These are phyloP conservation scores for Nosema muscidifuracis DNA, from an alignment of 371 early-diverging fungal genomes.

Conservation along the genomic window DNA sequence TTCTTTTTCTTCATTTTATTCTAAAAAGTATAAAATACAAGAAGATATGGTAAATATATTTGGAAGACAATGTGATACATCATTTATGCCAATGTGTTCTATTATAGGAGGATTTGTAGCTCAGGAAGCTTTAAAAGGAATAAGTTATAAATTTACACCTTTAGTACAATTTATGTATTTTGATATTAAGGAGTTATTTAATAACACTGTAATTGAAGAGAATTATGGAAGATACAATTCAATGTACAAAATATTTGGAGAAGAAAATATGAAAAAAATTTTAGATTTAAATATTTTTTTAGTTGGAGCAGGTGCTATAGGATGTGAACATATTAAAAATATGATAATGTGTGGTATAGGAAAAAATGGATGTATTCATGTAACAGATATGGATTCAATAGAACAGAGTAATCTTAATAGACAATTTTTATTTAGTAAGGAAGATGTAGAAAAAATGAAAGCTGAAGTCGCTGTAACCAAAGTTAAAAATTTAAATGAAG, in stretches of 20 bases:
- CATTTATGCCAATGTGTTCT: constrained; percentile 84
- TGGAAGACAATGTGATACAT: constrained; percentile 22
- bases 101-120: constrained; percentile 94
- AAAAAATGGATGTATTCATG: constrained; percentile 70
- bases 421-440: constrained; percentile 86
- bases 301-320: constrained; percentile 99
- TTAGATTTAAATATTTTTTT: constrained; percentile 80
- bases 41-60: constrained; percentile 18
- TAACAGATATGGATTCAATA: constrained; percentile 99
- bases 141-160: constrained; percentile 88
- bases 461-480: constrained; percentile 84
- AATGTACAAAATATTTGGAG: constrained; percentile 86
- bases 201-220: constrained; percentile 46
- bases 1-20: constrained; percentile 15
- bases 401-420: constrained; percentile 92
- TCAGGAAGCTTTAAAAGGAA: constrained; percentile 92
- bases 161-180: constrained; percentile 90
- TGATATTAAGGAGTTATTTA: constrained; percentile 86
- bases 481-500: constrained; percentile 80
- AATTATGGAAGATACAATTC: constrained; percentile 72
- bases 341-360: constrained; percentile 97
- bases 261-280: constrained; percentile 75
- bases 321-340: constrained; percentile 99
- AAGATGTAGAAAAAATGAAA: constrained; percentile 85
- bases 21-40: constrained; percentile 19